Evolutionary conservation across 139 green algal species (phyloP), one percentile per base, ranked within the genome.

Genomic region (Chlorella sp.): DNA sequence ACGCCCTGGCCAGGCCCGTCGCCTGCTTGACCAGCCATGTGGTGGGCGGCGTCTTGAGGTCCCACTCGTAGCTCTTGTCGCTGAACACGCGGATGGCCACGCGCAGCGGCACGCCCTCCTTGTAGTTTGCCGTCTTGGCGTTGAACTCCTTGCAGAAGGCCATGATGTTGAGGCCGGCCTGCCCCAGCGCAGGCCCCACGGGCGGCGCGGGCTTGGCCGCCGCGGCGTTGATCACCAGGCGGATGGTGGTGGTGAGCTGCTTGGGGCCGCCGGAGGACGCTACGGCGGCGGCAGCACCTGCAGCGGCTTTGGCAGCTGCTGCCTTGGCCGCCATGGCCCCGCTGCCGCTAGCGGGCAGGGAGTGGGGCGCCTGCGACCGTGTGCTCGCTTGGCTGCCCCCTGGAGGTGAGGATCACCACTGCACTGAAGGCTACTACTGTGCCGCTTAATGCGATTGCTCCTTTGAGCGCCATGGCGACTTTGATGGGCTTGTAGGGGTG

Each of bases 131-230:
- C 24, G 95, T 98, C 61, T 94, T 92, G 22, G 92, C 94, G 74
- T 99, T 99, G 83, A 98, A 99, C 36, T 99, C 95, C 77, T 98
- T 98, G 87, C 95, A 99, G 67, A 98, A 99, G 0, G 86, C 83
- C 94, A 99, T 99, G 75, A 99, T 97, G 76, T 99, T 99, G 2
- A 99, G 79, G 1, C 95, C 95, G 1, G 95, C 93, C 76, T 97
- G 92, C 6, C 95, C 95, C 31, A 99, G 84, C 0, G 95, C 94
- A 1, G 95, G 94, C 2, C 95, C 94, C 1, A 85, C 77, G 1
- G 95, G 95, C 14, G 95, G 95, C 0, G 91, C 89, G 5, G 95
- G 95, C 75, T 99, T 99, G 5, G 95, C 95, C 33, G 88, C 80
- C 2, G 90, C 95, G 4, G 95, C 95, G n/a, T 88, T 86, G 70